These are phyloP conservation scores for Cutaneotrichosporon arboriforme DNA, from an alignment of 1,284 basidiomycete genomes.

Conservation along the genomic window DNA sequence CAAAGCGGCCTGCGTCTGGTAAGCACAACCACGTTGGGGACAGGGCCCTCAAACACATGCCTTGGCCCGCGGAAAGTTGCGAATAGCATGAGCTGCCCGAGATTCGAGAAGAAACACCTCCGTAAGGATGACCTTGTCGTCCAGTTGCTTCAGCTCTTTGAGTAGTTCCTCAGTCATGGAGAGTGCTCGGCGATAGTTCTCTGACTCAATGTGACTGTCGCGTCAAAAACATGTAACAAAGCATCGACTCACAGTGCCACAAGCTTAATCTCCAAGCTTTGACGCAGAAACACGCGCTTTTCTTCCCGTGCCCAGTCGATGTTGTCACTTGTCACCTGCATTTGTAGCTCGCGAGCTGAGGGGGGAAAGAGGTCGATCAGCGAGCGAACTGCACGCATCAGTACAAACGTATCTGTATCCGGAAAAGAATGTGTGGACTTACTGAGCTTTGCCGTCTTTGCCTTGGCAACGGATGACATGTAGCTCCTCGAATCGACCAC, in stretches of 20 bases:
- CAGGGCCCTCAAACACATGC: slow-evolving; percentile 43
- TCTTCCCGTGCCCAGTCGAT: slow-evolving; percentile 88
- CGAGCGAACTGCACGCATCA: slow-evolving; percentile 66
- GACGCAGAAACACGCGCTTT: slow-evolving; percentile 92
- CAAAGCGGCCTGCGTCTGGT: slow-evolving; percentile 63
- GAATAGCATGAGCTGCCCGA: slow-evolving; percentile 80
- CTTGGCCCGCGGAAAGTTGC: slow-evolving; percentile 93
- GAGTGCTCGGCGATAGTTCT: slow-evolving; percentile 73
- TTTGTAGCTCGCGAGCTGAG: slow-evolving; percentile 71
- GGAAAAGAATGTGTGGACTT: slow-evolving; percentile 39
- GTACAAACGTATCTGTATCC: too few species aligned
- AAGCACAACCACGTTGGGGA: neutral
- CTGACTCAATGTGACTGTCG: slow-evolving; percentile 66
- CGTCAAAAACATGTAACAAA: slow-evolving; percentile 17
- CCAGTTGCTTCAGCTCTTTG: slow-evolving; percentile 83
- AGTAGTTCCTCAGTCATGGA: slow-evolving; percentile 76
- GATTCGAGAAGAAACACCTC: slow-evolving; percentile 94
- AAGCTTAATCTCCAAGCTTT: slow-evolving; percentile 86
- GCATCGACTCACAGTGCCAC: slow-evolving; percentile 61
- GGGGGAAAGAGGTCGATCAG: slow-evolving; percentile 85
- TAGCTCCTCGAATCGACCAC: slow-evolving; percentile 81
- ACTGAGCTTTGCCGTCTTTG: slow-evolving; percentile 97
- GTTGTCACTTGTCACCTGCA: slow-evolving; percentile 78
- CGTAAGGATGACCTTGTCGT: slow-evolving; percentile 97
- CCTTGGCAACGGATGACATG: slow-evolving; percentile 93